These are phyloP conservation scores for Zygosaccharomyces bisporus DNA, from an alignment of 805 yeast genomes.

Conservation along the genomic window DNA sequence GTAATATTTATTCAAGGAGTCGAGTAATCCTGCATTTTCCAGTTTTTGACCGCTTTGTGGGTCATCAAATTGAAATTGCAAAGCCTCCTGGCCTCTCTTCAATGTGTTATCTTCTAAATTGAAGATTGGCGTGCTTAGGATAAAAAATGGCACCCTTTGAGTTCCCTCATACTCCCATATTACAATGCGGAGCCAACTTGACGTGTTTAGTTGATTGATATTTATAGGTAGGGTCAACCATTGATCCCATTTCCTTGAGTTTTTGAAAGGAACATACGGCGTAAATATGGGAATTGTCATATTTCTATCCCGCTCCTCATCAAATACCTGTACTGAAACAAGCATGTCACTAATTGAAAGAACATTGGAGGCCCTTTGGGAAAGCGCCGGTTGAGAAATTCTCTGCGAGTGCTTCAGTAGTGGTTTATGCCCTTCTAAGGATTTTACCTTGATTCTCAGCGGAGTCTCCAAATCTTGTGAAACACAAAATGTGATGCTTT, in stretches of 20 bases:
- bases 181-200: slow-evolving; percentile 55
- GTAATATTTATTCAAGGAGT: slow-evolving; percentile 57
- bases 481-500: slow-evolving; percentile 50
- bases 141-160: slow-evolving; percentile 52
- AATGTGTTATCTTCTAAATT: slow-evolving; percentile 53
- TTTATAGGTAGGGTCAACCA: slow-evolving; percentile 71
- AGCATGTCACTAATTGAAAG: slow-evolving; percentile 37
- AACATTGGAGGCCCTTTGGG: slow-evolving; percentile 41
- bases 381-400: slow-evolving; percentile 45
- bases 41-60: slow-evolving; percentile 30
- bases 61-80: slow-evolving; percentile 39
- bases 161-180: slow-evolving; percentile 68
- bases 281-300: slow-evolving; percentile 49
- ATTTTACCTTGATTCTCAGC: slow-evolving; percentile 46
- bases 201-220: slow-evolving; percentile 65
- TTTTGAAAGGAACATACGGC: slow-evolving; percentile 45
- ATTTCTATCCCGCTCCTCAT: slow-evolving; percentile 42
- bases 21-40: slow-evolving; percentile 41
- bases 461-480: slow-evolving; percentile 53
- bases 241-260: slow-evolving; percentile 57
- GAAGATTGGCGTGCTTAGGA: slow-evolving; percentile 57
- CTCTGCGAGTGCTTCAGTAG: slow-evolving; percentile 44
- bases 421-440: slow-evolving; percentile 44
- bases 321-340: slow-evolving; percentile 45
- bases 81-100: slow-evolving; percentile 66